Percentiles rank a stretch among this genome's conserved stretches.
Conservation (phyloP, 2,329 filamentous ascomycete species). For the Didymella pinodella region DNA sequence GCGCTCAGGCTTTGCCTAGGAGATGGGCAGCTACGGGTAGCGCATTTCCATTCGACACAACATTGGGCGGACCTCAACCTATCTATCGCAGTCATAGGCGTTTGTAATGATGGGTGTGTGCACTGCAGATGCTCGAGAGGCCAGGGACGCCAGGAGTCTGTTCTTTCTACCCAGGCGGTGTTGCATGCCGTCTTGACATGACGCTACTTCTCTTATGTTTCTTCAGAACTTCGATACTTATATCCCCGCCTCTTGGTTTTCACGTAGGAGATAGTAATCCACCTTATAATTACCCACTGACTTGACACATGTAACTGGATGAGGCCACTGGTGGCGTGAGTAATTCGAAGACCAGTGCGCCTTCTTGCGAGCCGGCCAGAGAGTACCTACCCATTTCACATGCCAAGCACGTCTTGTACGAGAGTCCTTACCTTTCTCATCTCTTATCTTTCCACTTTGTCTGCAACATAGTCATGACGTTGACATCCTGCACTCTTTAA, state of each 20-base stretch:
- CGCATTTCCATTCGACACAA: conserved; percentile 39
- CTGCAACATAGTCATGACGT: conserved; percentile 6
- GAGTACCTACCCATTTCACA: neutral
- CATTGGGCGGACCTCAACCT: conserved; percentile 32
- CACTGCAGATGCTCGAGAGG: conserved; percentile 37
- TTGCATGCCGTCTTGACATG: conserved; percentile 43
- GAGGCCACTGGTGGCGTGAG: neutral
- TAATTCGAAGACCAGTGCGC: neutral
- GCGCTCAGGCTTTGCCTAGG: conserved; percentile 16
- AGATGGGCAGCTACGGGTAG: conserved; percentile 33
- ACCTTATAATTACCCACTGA: conserved; percentile 47
- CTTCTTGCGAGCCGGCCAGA: neutral
- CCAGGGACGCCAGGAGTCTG: conserved; percentile 37
- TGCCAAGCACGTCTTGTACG: neutral
- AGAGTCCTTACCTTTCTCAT: neutral
- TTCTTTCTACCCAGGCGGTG: conserved; percentile 43
- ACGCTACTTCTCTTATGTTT: conserved; percentile 51
- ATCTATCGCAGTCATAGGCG: conserved; percentile 43
- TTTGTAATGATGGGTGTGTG: conserved; percentile 43
- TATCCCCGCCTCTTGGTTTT: conserved; percentile 50
- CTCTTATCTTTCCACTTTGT: neutral
- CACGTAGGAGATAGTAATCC: conserved; percentile 53
- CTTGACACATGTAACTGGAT: neutral
- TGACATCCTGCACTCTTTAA: neutral
- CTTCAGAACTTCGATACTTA: conserved; percentile 53